phyloP scores from a whole-genome alignment of 345 rosid species.

The Hevea brasiliensis region DNA sequence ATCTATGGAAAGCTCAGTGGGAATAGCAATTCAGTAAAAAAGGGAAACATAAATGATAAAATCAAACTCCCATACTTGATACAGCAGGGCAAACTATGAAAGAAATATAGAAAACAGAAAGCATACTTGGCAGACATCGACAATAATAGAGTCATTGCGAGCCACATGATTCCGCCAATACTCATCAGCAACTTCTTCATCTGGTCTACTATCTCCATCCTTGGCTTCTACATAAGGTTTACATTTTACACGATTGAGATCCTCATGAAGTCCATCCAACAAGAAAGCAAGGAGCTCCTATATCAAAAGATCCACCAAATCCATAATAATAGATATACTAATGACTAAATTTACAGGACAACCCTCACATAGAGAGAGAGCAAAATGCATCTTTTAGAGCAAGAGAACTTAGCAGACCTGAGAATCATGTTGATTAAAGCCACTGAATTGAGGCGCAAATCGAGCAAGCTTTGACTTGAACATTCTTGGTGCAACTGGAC shows the following conservation, averaged over 20 bases:
- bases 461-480: slow-evolving; percentile 96
- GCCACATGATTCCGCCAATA: slow-evolving; percentile 89
- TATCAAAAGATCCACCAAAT: slow-evolving; percentile 1
- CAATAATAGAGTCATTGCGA: slow-evolving; percentile 89
- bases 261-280: slow-evolving; percentile 98
- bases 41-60: neutral
- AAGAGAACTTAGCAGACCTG: slow-evolving; percentile 61
- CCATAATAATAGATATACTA: slow-evolving; percentile 10
- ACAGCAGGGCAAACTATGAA: neutral
- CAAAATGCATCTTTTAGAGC: slow-evolving; percentile 19
- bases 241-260: slow-evolving; percentile 86
- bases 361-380: slow-evolving; percentile 18
- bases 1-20: neutral
- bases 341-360: slow-evolving; percentile 9
- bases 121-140: slow-evolving; percentile 77
- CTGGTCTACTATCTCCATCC: slow-evolving; percentile 80
- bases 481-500: slow-evolving; percentile 76
- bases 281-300: slow-evolving; percentile 95
- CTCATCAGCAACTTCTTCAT: slow-evolving; percentile 92
- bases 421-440: slow-evolving; percentile 99
- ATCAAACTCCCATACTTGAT: neutral
- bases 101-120: neutral
- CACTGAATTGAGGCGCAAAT: slow-evolving; percentile 94
- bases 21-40: neutral
- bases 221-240: slow-evolving; percentile 89